Conservation (phyloP, 23 red algal species). For the Gracilaria caudata region DNA sequence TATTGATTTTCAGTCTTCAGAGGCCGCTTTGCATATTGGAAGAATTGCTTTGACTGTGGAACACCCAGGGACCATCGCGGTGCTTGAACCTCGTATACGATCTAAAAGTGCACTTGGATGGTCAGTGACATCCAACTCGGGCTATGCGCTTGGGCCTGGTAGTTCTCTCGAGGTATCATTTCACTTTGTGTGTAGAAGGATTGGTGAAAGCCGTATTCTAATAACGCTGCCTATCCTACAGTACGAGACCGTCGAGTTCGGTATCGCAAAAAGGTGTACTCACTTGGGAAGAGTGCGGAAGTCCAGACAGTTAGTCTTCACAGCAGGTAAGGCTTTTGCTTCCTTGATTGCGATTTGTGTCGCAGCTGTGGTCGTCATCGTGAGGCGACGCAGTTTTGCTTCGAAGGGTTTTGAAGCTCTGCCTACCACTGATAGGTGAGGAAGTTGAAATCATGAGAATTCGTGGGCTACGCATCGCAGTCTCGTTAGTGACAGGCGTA, state of each 20-base stretch:
- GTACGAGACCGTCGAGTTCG: slow-evolving; percentile 54
- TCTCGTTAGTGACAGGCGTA: too few relatives aligned
- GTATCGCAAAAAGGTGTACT: slow-evolving; percentile 57
- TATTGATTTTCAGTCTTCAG: neutral
- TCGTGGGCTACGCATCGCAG: too few relatives aligned
- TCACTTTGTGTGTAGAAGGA: slow-evolving; percentile 42
- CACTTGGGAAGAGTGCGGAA: slow-evolving; percentile 35
- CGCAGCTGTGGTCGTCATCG: neutral
- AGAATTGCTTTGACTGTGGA: slow-evolving; percentile 56
- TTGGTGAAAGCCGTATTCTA: slow-evolving; percentile 55
- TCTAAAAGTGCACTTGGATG: slow-evolving; percentile 21
- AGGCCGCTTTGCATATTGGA: slow-evolving; percentile 42
- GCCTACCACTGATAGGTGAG: neutral
- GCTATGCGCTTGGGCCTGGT: slow-evolving; percentile 30
- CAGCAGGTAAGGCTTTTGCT: slow-evolving; percentile 38
- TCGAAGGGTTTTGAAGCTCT: slow-evolving; percentile 20
- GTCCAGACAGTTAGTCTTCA: slow-evolving; percentile 46
- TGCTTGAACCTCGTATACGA: slow-evolving; percentile 17
- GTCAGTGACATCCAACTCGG: slow-evolving; percentile 24
- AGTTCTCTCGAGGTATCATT: slow-evolving; percentile 35
- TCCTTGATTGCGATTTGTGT: neutral
- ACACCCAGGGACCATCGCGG: slow-evolving; percentile 30
- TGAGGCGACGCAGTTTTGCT: neutral
- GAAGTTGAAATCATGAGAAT: neutral
- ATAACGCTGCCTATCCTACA: slow-evolving; percentile 58